phyloP scores from a whole-genome alignment of 1,139 yeast species.

The Martiniozyma asiatica region DNA sequence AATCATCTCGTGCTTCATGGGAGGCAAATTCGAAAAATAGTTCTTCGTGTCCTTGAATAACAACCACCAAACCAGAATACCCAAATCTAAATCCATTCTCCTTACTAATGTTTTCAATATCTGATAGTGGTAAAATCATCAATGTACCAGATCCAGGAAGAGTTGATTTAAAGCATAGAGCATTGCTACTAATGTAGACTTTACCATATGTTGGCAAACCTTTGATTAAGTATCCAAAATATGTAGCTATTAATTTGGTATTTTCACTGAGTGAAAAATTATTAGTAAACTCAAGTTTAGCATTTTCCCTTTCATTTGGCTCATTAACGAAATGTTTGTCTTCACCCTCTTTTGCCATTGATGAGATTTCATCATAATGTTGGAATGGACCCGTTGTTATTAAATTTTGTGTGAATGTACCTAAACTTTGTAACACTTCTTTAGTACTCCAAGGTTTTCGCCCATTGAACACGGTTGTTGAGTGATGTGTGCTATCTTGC shows the following conservation, averaged over 20 bases:
- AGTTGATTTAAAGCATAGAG: conserved; percentile 67
- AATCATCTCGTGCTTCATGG: conserved; percentile 60
- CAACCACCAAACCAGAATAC: conserved; percentile 57
- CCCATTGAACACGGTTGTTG: too few relatives aligned
- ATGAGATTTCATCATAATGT: conserved; percentile 39
- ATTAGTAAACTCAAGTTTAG: conserved; percentile 40
- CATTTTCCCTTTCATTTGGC: conserved; percentile 30
- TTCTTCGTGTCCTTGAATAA: conserved; percentile 66
- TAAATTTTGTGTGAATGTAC: conserved; percentile 17
- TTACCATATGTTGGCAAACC: conserved; percentile 76
- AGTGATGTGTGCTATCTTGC: conserved; percentile 6
- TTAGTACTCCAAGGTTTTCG: conserved; percentile 17
- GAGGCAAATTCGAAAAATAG: conserved; percentile 64
- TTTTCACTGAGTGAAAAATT: conserved; percentile 53
- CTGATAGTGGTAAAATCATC: conserved; percentile 73
- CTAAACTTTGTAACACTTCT: conserved; percentile 19
- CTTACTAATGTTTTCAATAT: conserved; percentile 54
- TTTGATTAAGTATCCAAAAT: conserved; percentile 58
- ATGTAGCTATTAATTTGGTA: conserved; percentile 51
- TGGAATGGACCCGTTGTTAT: conserved; percentile 26
- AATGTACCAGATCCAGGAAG: conserved; percentile 68
- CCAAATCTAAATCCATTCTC: conserved; percentile 54
- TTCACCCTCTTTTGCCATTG: conserved; percentile 27
- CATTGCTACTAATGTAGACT: conserved; percentile 54
- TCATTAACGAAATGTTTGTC: conserved; percentile 37